Evolutionary conservation across 2,329 filamentous ascomycete species (phyloP), one percentile per base, ranked within the genome.

Genomic region (Phialophora chinensis): DNA sequence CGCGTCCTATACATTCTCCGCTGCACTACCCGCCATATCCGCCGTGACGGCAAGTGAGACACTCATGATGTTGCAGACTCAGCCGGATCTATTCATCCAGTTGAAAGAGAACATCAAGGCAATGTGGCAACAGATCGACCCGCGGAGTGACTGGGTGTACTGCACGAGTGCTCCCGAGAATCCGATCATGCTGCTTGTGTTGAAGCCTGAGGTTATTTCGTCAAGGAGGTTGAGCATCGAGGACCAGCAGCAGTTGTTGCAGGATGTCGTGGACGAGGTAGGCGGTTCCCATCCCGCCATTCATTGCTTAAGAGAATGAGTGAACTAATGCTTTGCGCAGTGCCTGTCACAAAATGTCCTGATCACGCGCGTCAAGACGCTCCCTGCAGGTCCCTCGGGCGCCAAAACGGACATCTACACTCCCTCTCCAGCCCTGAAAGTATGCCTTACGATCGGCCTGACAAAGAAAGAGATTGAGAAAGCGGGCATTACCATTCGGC

Each of bases 241-340:
- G 38, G 94, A 97, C 69, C 92, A 98, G 79, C 92, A 97, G 74
- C 86, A 88, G 65, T 79, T 98, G 20, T 80, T 99, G 66, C 89
- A 96, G 74, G 95, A 99, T 73, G 90, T 92, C 71, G 92, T 97
- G n/a, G 96, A 99, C 67, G 95, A 99, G 90, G 93, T 96, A 84
- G 74, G 86, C 78, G 6, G 35, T 14, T n/a, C 27, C 23, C 5
- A 44, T 44, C 33, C 55, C 2, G 33, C 57, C 44, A 31, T 54
- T 23, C 53, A 44, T 44, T n/a, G 38, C 38, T 44, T 17, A 4
- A 27, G 20, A 52, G 49, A 52, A 52, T 29, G 58, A 23, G 14
- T 4, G 17, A 20, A 17, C 38, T 12, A 11, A 63, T 55, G 70
- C 69, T 64, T 71, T 63, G 69, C 12, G 60, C 70, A 97, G 93